Base-by-base conservation (phyloP, 1,284 basidiomycete species). In the Austropuccinia psidii region DNA sequence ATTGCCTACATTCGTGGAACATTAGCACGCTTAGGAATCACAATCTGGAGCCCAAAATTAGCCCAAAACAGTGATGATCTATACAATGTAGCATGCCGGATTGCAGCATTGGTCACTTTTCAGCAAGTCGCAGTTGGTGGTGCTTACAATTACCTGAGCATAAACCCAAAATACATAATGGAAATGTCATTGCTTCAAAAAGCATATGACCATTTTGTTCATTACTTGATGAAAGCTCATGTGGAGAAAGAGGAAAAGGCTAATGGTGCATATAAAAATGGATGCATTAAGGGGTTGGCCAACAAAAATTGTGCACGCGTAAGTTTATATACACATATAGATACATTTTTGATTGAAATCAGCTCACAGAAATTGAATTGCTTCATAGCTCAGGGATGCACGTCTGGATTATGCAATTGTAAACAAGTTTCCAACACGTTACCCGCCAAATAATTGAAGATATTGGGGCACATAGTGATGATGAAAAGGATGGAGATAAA, bases 201-300 rank as follows among this genome's bases (percentile, higher is more conserved):
- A 35, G 52, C 66, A 2, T 69, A 69, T 29, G 58, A 69, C 21
- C 66, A 69, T 13, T 69, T n/a, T 17, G 54, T 58, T 17, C 66
- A 69, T 24, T 69, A 31, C n/a, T 24, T 1, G 17, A 6, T 47
- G n/a, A 43, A 37, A 17, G 66, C 55, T 39, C 17, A 19, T n/a
- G 57, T 43, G 39, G 60, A 62, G n/a, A 17, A 17, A 4, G 60
- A 43, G 19, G 47, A 62, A 17, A 29, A 39, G 27, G 33, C n/a
- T 5, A 43, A 62, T 6, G 60, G 47, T 45, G 6, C 60, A 17
- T 4, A 45, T 1, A 62, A 62, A 13, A 62, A 24, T n/a, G n/a
- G n/a, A 45, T 29, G 27, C 41, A 27, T 13, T 11, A 6, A 45
- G 41, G n/a, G n/a, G 41, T 9, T 45, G 9, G 9, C n/a, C 9